These are phyloP conservation scores for Clavispora fructus DNA, from an alignment of 805 yeast genomes.

Conservation along the genomic window DNA sequence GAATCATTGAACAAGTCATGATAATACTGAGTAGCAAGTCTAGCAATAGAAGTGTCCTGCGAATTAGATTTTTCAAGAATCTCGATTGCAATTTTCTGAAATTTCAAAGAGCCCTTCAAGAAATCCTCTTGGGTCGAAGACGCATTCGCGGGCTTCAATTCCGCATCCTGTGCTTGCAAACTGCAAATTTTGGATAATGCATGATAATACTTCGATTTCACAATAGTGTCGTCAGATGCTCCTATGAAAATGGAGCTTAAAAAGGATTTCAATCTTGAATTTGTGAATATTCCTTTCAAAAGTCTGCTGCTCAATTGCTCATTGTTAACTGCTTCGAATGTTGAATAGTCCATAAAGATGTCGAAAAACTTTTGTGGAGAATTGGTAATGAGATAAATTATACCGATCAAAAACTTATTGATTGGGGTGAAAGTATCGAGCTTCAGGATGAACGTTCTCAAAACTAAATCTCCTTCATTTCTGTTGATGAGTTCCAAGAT, in stretches of 20 bases:
- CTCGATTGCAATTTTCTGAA: slow-evolving; percentile 24
- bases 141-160: not conserved
- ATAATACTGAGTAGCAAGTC: slow-evolving; percentile 5
- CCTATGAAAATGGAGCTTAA: slow-evolving; percentile 16
- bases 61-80: slow-evolving; percentile 6
- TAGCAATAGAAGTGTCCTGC: not conserved
- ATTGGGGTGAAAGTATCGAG: slow-evolving; percentile 15
- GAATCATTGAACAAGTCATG: slow-evolving; percentile 10
- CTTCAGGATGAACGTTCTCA: slow-evolving; percentile 9
- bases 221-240: slow-evolving; percentile 7
- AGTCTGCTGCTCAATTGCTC: slow-evolving; percentile 9
- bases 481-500: slow-evolving; percentile 12
- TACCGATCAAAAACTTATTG: slow-evolving; percentile 29
- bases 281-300: slow-evolving; percentile 9
- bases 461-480: slow-evolving; percentile 7
- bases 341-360: slow-evolving; percentile 19
- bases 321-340: slow-evolving; percentile 13
- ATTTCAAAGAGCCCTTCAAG: slow-evolving; percentile 17
- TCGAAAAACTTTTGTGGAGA: slow-evolving; percentile 19
- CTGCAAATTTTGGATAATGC: slow-evolving; percentile 14
- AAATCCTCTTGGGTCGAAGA: slow-evolving; percentile 10
- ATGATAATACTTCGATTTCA: slow-evolving; percentile 26
- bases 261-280: slow-evolving; percentile 16
- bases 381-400: slow-evolving; percentile 27
- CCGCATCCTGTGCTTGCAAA: not conserved